phyloP scores from a whole-genome alignment of 805 yeast species.

The Nakazawaea laoshanensis region DNA sequence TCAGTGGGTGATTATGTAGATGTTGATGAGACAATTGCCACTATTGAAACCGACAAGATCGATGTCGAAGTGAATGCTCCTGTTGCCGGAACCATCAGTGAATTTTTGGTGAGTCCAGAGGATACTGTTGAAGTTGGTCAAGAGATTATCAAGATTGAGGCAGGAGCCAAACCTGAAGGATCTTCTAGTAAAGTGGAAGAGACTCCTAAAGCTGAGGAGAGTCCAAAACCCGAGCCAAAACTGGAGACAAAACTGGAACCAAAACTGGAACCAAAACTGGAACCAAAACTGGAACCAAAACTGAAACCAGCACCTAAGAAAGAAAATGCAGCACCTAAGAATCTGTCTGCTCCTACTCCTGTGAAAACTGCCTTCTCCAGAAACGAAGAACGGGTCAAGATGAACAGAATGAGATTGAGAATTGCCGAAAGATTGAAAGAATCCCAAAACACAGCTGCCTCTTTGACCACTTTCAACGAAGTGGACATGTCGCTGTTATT shows the following conservation, averaged over 20 bases:
- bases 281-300: slow-evolving; percentile 14
- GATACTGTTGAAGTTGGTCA: slow-evolving; percentile 96
- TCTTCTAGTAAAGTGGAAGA: slow-evolving; percentile 21
- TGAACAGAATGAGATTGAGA: slow-evolving; percentile 99
- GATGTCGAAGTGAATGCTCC: slow-evolving; percentile 97
- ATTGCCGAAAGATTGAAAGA: slow-evolving; percentile 98
- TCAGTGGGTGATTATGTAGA: slow-evolving; percentile 83
- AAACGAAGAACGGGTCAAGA: slow-evolving; percentile 85
- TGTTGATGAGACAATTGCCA: slow-evolving; percentile 86
- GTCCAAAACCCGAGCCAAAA: slow-evolving; percentile 24
- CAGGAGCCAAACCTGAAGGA: slow-evolving; percentile 62
- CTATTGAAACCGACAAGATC: slow-evolving; percentile 97
- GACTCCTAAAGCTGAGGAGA: slow-evolving; percentile 20
- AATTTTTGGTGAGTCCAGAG: slow-evolving; percentile 73
- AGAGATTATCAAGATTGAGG: slow-evolving; percentile 80
- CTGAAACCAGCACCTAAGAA: slow-evolving; percentile 16
- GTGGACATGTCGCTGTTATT: slow-evolving; percentile 90
- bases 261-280: slow-evolving; percentile 18
- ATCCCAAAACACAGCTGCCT: slow-evolving; percentile 97
- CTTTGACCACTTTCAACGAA: slow-evolving; percentile 96
- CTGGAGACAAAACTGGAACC: slow-evolving; percentile 18
- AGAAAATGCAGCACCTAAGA: slow-evolving; percentile 16
- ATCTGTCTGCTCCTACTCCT: slow-evolving; percentile 20
- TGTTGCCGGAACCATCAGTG: slow-evolving; percentile 80
- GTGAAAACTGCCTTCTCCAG: slow-evolving; percentile 54